Percentiles rank a stretch among this genome's conserved stretches.
Conservation (phyloP, 371 early-diverging fungal genomes). For the Circinella minor region DNA sequence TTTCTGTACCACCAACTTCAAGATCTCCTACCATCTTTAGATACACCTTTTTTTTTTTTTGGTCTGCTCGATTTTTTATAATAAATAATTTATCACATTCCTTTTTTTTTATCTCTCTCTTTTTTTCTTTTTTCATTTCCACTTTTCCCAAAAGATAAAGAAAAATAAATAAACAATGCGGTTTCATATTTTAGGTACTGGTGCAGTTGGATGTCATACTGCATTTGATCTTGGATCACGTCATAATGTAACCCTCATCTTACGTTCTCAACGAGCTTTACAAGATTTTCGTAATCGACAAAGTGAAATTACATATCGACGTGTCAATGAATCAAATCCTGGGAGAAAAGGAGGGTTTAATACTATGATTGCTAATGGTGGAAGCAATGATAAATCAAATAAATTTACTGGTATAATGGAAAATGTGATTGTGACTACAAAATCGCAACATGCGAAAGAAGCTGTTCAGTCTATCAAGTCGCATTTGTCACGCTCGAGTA, state of each 20-base stretch:
- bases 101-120: no score
- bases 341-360: conserved; percentile 21
- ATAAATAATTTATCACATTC: no score
- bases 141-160: neutral
- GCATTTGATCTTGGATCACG: conserved; percentile 31
- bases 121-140: no score
- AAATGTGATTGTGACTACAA: conserved; percentile 41
- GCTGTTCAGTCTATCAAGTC: conserved; percentile 45
- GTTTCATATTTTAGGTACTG: conserved; percentile 52
- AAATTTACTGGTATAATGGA: conserved; percentile 30
- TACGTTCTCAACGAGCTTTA: conserved; percentile 30
- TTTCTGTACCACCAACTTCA: no score
- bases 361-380: conserved; percentile 11
- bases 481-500: conserved; percentile 42
- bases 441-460: conserved; percentile 51
- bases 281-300: conserved; percentile 25
- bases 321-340: neutral
- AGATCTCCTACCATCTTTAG: no score
- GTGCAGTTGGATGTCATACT: conserved; percentile 51
- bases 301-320: conserved; percentile 32
- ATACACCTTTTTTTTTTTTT: no score
- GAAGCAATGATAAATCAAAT: neutral
- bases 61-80: no score
- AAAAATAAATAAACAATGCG: conserved; percentile 28
- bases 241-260: conserved; percentile 37